Evolutionary conservation across 108 stramenopile species (phyloP), one percentile per base, ranked within the genome.

Genomic region (Stephanodiscus triporus): DNA sequence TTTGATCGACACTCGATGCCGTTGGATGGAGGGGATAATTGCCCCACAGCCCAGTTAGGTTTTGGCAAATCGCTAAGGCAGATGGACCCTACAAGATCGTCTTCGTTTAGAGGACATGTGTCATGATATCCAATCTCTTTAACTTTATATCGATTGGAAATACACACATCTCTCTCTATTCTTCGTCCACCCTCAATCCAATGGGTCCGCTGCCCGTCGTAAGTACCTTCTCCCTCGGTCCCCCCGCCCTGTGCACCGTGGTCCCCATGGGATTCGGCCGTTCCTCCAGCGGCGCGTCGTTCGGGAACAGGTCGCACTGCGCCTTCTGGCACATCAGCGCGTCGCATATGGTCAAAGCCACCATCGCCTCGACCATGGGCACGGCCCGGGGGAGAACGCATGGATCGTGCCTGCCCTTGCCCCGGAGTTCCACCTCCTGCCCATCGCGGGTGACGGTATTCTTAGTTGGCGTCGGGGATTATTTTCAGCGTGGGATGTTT

Each of bases 361-460:
- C 96, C 99, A 99, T 99, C 17, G 96, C 95, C 81, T 99, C 97
- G 22, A 97, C 96, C 92, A 97, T 96, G 34, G 97, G 97, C 49
- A 96, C 90, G 13, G 98, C 97, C 24, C 98, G 86, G 8, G 99
- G 99, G 10, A 99, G 84, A 26, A 99, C 99, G 73, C 99, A 99
- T 14, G 98, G 99, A 82, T 98, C 99, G 72, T 99, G 98, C 26
- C 99, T 85, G 34, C 98, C 99, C 80, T 98, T 98, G 24, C 98
- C 99, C 38, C 97, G 84, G 24, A 99, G 85, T 64, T 95, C 91
- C 1, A 95, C 94, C 69, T 96, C 96, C 69, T 90, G 84, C 23
- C 99, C 99, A 62, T 98, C 98, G 54, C 96, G 68, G 24, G 97
- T 97, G 26, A 97, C 97, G 43, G 99, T 99, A 22, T 68, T 75